Evolutionary conservation across 441 rosid genomes (phyloP).

Genomic region (Metrosideros polymorpha): DNA sequence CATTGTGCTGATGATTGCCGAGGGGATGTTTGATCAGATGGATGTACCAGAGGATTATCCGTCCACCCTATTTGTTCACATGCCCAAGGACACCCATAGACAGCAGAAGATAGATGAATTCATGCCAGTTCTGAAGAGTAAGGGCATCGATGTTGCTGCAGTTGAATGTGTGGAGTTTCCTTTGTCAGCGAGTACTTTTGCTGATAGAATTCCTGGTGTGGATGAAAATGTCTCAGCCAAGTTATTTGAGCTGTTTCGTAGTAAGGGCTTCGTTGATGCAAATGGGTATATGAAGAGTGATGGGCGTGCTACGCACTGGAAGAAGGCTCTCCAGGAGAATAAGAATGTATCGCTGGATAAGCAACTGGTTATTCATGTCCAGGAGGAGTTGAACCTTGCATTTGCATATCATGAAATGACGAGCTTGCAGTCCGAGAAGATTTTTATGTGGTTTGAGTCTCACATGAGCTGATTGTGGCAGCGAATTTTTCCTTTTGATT

Average conservation of each 20-base stretch:
- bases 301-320: constrained; percentile 66
- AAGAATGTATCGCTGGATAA: constrained; percentile 25
- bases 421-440: constrained; percentile 66
- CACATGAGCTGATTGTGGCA: constrained; percentile 33
- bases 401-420: constrained; percentile 88
- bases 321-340: constrained; percentile 30
- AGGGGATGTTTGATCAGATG: constrained; percentile 59
- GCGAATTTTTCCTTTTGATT: not conserved
- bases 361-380: constrained; percentile 46
- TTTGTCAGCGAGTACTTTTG: constrained; percentile 34
- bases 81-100: constrained; percentile 71
- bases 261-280: constrained; percentile 51
- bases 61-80: constrained; percentile 78
- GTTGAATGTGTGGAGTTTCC: constrained; percentile 64
- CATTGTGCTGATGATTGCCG: constrained; percentile 76
- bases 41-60: constrained; percentile 50
- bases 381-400: constrained; percentile 83
- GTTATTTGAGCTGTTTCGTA: constrained; percentile 41
- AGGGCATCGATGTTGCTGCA: constrained; percentile 70
- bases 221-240: constrained; percentile 32
- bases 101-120: constrained; percentile 57
- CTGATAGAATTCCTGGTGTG: constrained; percentile 59
- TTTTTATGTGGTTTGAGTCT: constrained; percentile 82
- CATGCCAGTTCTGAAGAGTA: constrained; percentile 35
- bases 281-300: constrained; percentile 71